phyloP scores from a whole-genome alignment of 2,329 filamentous ascomycete genomes.

The Mollisiaceae sp. region DNA sequence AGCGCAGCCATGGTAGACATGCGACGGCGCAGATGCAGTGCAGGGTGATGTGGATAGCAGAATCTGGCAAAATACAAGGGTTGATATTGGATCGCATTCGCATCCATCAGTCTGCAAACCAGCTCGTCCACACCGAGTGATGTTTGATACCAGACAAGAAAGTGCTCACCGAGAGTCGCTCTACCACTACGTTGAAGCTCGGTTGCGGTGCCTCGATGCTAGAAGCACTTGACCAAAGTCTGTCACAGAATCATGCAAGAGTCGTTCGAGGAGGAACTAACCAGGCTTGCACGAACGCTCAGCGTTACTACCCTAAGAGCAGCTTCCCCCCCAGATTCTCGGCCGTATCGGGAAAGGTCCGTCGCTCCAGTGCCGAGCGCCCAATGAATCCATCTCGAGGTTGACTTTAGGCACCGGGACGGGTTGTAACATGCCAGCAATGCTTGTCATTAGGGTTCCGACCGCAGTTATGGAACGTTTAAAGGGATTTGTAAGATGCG shows the following conservation, averaged over 20 bases:
- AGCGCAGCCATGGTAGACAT: background rate
- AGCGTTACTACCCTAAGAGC: background rate
- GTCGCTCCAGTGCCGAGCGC: background rate
- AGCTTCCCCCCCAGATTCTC: background rate
- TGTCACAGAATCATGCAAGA: background rate
- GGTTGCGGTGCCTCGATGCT: background rate
- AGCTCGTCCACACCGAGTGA: background rate
- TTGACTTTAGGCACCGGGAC: background rate
- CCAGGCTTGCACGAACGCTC: background rate
- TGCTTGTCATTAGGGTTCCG: background rate
- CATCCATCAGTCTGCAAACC: background rate
- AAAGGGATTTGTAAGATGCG: background rate
- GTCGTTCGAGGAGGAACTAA: background rate
- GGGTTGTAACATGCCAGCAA: background rate
- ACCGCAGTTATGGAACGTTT: background rate
- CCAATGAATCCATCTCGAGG: background rate
- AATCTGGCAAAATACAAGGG: background rate
- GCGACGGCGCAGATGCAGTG: background rate
- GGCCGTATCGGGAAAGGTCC: background rate
- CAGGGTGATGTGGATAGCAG: background rate
- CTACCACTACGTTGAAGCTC: background rate
- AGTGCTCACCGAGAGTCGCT: background rate
- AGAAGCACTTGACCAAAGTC: background rate
- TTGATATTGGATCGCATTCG: constrained; percentile 6
- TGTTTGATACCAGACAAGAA: background rate